These are phyloP conservation scores for Aspergillus diversus DNA, from an alignment of 495 filamentous ascomycete species.

Conservation along the genomic window DNA sequence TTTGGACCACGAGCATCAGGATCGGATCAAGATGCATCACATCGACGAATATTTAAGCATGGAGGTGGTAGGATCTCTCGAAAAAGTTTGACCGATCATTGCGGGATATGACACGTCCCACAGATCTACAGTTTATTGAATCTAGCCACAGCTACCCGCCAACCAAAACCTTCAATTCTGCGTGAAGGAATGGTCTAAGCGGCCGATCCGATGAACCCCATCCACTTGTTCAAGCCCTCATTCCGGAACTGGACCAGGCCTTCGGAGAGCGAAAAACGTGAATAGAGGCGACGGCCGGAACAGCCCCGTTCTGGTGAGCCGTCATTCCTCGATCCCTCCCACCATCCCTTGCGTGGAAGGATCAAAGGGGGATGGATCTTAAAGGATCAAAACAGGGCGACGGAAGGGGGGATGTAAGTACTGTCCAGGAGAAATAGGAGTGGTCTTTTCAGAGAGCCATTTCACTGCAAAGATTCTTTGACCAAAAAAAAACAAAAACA, in stretches of 20 bases:
- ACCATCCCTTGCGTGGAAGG: slow-evolving; percentile 1
- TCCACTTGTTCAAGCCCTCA: not conserved
- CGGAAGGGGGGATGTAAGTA: not conserved
- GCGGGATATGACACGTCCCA: slow-evolving; percentile 1
- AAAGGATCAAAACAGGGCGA: not conserved
- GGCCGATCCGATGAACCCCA: not conserved
- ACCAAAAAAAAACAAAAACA: not conserved
- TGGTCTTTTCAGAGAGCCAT: too few species aligned
- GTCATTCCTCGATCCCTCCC: not conserved
- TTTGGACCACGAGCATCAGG: not conserved
- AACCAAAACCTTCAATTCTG: not conserved
- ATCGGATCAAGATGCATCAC: not conserved
- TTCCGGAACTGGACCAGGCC: not conserved
- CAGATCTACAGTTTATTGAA: not conserved
- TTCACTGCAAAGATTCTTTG: not conserved
- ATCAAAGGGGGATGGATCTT: not conserved
- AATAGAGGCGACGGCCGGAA: too few species aligned
- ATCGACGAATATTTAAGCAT: not conserved
- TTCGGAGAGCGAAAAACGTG: too few species aligned
- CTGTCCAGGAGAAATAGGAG: not conserved
- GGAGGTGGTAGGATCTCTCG: not conserved
- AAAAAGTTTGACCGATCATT: not conserved
- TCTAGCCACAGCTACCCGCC: not conserved
- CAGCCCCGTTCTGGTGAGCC: too few species aligned
- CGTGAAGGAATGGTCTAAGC: not conserved